phyloP scores from a whole-genome alignment of 768 basidiomycete genomes.

The Rhizopogon vinicolor region DNA sequence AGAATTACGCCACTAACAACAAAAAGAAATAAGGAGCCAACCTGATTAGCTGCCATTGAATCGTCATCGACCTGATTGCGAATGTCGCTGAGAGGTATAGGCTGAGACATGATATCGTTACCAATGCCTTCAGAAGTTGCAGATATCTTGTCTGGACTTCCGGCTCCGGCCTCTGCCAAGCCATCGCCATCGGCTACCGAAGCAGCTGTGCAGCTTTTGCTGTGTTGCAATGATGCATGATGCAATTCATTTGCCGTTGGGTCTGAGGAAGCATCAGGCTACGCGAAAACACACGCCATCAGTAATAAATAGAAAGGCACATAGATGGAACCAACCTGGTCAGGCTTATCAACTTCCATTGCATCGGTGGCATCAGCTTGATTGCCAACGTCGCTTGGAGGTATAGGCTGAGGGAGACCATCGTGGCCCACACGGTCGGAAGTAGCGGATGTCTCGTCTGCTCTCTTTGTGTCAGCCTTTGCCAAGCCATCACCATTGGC shows the following conservation, averaged over 20 bases:
- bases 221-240: too few species aligned
- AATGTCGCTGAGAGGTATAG: background rate
- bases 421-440: background rate
- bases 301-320: background rate
- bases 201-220: too few species aligned
- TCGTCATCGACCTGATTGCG: constrained; percentile 2
- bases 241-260: too few species aligned
- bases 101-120: background rate
- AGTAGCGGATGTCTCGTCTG: too few species aligned
- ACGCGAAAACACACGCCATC: too few species aligned
- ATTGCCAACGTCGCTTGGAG: background rate
- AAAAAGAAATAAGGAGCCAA: background rate
- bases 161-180: background rate
- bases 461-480: background rate
- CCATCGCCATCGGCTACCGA: too few species aligned
- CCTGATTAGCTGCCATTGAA: constrained; percentile 17
- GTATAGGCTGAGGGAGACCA: background rate
- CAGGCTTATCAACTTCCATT: constrained; percentile 13
- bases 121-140: background rate
- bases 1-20: too few species aligned
- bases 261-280: too few species aligned
- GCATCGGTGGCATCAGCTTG: constrained; percentile 3
- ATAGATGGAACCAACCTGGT: constrained; percentile 9
- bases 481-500: background rate
- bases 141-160: background rate